Evolutionary conservation across 2,329 filamentous ascomycete species (phyloP).

Genomic region (Aspergillus sp.): DNA sequence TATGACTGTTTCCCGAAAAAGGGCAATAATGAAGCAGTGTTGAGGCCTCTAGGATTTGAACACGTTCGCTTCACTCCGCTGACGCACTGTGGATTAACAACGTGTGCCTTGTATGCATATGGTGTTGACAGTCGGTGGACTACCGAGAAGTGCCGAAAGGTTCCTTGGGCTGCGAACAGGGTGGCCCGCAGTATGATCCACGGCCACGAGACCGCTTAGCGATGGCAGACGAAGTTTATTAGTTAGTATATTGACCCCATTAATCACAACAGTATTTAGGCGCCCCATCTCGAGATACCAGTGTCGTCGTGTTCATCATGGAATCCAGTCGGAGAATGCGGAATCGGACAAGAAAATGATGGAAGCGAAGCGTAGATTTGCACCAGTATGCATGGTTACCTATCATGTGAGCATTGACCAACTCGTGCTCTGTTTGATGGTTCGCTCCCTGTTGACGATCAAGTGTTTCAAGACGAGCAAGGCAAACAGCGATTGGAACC

Average conservation of each 20-base stretch:
- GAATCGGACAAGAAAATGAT: conserved; percentile 17
- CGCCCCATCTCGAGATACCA: conserved; percentile 11
- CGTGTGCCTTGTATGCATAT: conserved; percentile 27
- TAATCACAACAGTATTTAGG: background rate
- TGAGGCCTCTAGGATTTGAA: conserved; percentile 5
- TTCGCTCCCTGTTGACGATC: conserved; percentile 1
- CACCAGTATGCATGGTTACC: conserved; percentile 12
- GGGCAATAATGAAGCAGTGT: conserved; percentile 9
- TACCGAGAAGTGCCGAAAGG: background rate
- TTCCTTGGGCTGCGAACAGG: conserved; percentile 2
- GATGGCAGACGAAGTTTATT: background rate
- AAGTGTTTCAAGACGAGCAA: conserved; percentile 5
- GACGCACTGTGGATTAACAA: conserved; percentile 18
- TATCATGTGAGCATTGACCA: conserved; percentile 22
- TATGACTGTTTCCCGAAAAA: background rate
- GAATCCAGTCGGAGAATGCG: conserved; percentile 36
- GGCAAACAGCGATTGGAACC: background rate
- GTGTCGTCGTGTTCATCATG: conserved; percentile 27
- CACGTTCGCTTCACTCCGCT: conserved; percentile 7
- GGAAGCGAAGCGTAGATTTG: conserved; percentile 16
- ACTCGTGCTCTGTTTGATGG: conserved; percentile 4
- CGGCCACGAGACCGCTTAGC: background rate
- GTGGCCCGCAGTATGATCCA: background rate
- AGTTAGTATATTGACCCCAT: background rate
- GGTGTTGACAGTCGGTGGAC: background rate